Conservation (phyloP, 345 rosid species). For the Eucalyptus erythrocorys region DNA sequence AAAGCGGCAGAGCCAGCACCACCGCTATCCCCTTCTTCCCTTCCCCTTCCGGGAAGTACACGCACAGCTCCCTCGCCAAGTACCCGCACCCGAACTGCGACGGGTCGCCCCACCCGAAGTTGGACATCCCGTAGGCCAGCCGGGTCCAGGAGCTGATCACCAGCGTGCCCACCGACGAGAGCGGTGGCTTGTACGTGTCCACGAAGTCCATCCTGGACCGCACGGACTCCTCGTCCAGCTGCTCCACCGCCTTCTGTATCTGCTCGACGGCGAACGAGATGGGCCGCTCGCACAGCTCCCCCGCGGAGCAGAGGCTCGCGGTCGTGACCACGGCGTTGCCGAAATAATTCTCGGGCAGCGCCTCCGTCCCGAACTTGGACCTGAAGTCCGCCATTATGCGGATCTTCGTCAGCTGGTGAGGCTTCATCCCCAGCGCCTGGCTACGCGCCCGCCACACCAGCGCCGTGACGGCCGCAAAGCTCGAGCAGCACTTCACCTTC, state of each 20-base stretch:
- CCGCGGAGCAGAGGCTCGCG: neutral
- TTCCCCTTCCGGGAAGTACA: neutral
- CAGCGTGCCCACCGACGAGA: neutral
- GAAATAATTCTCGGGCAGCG: neutral
- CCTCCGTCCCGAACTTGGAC: neutral
- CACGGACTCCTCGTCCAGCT: neutral
- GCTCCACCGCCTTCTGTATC: neutral
- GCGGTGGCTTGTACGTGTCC: neutral
- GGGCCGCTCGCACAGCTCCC: neutral
- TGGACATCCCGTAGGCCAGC: neutral
- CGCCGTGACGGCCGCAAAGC: neutral
- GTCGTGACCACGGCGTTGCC: neutral
- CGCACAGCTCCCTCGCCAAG: conserved; percentile 3
- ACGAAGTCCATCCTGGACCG: neutral
- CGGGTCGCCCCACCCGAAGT: conserved; percentile 16
- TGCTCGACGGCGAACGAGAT: neutral
- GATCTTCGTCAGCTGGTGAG: neutral
- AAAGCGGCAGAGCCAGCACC: neutral
- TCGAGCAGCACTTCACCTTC: neutral
- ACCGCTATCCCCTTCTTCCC: neutral
- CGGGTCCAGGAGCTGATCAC: conserved; percentile 10
- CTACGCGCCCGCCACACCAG: neutral
- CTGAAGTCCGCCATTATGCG: neutral
- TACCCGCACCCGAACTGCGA: neutral
- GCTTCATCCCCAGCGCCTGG: neutral